Percentiles rank a stretch among this genome's conserved stretches.
Conservation (phyloP, 768 basidiomycete genomes). For the Pisolithus orientalis region DNA sequence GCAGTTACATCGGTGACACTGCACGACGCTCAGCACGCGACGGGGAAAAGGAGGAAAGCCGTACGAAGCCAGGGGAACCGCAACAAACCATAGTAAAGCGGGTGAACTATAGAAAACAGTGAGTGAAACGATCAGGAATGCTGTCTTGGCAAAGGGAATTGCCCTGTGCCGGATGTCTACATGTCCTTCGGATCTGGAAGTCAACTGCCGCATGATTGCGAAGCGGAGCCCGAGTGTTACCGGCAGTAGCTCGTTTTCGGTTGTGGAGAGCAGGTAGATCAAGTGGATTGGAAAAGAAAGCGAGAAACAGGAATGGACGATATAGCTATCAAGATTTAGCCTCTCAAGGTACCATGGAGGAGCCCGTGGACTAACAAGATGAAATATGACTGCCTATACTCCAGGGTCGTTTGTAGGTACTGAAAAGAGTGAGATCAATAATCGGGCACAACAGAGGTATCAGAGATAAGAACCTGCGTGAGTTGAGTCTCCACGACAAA, state of each 20-base stretch:
- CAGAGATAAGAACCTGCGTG: conserved; percentile 51
- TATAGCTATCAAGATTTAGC: conserved; percentile 47
- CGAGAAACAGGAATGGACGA: conserved; percentile 78
- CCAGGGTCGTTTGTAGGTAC: conserved; percentile 75
- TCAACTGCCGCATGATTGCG: conserved; percentile 35
- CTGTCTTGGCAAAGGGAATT: conserved; percentile 31
- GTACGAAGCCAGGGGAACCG: conserved; percentile 67
- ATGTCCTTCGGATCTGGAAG: conserved; percentile 7
- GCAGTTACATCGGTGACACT: conserved; percentile 84
- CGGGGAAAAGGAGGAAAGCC: conserved; percentile 18
- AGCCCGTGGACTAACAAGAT: conserved; percentile 55
- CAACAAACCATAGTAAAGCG: conserved; percentile 68
- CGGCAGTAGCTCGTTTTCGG: conserved; percentile 40
- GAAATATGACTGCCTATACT: conserved; percentile 85
- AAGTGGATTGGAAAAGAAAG: conserved; percentile 83
- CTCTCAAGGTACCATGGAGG: neutral
- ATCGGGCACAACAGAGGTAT: neutral
- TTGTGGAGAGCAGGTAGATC: conserved; percentile 49
- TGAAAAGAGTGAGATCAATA: conserved; percentile 23
- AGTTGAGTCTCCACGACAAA: conserved; percentile 77
- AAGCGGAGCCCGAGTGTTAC: conserved; percentile 47
- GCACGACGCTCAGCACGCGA: conserved; percentile 6
- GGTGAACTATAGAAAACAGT: conserved; percentile 53
- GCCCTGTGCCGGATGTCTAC: conserved; percentile 5
- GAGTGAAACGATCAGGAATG: conserved; percentile 19